A percentile compares a stretch with the other conserved stretches of the same genome.
These are phyloP conservation scores for Castanopsis chinensis DNA, from an alignment of 306 rosid genomes.

Conservation along the genomic window DNA sequence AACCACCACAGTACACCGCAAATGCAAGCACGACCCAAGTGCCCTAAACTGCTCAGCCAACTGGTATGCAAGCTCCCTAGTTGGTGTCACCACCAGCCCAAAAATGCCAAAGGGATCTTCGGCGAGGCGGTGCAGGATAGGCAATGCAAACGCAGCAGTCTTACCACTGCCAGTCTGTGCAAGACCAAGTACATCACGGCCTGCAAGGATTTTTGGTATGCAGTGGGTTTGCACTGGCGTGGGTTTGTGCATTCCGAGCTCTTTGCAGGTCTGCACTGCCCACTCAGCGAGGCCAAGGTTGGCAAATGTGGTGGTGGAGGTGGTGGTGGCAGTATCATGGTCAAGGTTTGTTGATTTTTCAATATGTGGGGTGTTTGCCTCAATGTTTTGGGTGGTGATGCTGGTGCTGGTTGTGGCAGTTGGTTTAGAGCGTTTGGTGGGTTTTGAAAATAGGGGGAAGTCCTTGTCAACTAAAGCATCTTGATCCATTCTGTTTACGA, in stretches of 20 bases:
- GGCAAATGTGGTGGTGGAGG: conserved; percentile 28
- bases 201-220: conserved; percentile 67
- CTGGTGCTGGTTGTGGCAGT: neutral
- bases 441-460: conserved; percentile 54
- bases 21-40: conserved; percentile 58
- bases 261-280: conserved; percentile 60
- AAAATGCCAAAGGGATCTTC: conserved; percentile 72
- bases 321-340: neutral
- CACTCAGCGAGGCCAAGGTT: conserved; percentile 72
- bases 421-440: conserved; percentile 22
- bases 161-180: conserved; percentile 89
- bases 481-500: conserved; percentile 24
- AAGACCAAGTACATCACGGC: conserved; percentile 74
- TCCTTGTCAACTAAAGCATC: conserved; percentile 22
- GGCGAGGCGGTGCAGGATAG: conserved; percentile 71
- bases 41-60: conserved; percentile 80
- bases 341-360: conserved; percentile 19
- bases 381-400: conserved; percentile 2
- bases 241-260: conserved; percentile 65
- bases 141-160: conserved; percentile 93
- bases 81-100: conserved; percentile 77
- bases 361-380: neutral
- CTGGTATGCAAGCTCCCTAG: conserved; percentile 82
- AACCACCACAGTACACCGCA: conserved; percentile 67
- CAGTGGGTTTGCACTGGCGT: conserved; percentile 66